Conservation (phyloP, 2,329 filamentous ascomycete genomes). For the Stagonosporopsis vannaccii region DNA sequence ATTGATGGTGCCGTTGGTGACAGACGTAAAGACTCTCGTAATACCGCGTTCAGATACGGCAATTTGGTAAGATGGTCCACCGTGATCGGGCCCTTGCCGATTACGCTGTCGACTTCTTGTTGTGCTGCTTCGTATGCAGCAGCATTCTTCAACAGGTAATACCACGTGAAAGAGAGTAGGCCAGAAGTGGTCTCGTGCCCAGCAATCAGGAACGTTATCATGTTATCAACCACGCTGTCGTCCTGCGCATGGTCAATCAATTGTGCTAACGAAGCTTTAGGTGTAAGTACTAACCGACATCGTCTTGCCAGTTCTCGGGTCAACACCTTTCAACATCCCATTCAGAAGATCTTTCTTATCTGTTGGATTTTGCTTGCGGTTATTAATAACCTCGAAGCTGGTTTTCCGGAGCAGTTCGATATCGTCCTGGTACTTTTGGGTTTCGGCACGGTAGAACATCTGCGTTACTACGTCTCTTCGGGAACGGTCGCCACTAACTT, state of each 20-base stretch:
- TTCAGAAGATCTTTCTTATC: slow-evolving; percentile 68
- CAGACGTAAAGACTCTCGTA: slow-evolving; percentile 64
- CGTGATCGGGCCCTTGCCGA: slow-evolving; percentile 56
- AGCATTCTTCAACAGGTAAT: slow-evolving; percentile 62
- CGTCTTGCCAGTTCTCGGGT: slow-evolving; percentile 66
- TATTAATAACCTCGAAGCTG: slow-evolving; percentile 64
- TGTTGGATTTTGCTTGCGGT: slow-evolving; percentile 61
- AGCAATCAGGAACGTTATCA: slow-evolving; percentile 69
- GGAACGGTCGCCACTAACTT: slow-evolving; percentile 45
- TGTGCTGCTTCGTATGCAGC: slow-evolving; percentile 58
- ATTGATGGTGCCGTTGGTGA: slow-evolving; percentile 63
- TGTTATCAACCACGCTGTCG: slow-evolving; percentile 70
- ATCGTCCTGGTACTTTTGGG: slow-evolving; percentile 60
- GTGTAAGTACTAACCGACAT: slow-evolving; percentile 50
- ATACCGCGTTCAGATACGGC: slow-evolving; percentile 61
- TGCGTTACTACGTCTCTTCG: slow-evolving; percentile 41
- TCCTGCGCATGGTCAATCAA: slow-evolving; percentile 47
- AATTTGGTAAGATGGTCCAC: slow-evolving; percentile 61
- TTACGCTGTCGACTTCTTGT: slow-evolving; percentile 61
- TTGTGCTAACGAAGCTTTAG: too few species aligned
- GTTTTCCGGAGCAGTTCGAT: slow-evolving; percentile 64
- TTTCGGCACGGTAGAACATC: slow-evolving; percentile 45
- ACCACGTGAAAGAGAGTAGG: slow-evolving; percentile 54
- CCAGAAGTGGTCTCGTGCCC: slow-evolving; percentile 50
- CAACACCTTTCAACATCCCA: slow-evolving; percentile 64